Evolutionary conservation across 2,329 filamentous ascomycete species (phyloP), one percentile per base, ranked within the genome.

Genomic region (Anthostomella pinea): DNA sequence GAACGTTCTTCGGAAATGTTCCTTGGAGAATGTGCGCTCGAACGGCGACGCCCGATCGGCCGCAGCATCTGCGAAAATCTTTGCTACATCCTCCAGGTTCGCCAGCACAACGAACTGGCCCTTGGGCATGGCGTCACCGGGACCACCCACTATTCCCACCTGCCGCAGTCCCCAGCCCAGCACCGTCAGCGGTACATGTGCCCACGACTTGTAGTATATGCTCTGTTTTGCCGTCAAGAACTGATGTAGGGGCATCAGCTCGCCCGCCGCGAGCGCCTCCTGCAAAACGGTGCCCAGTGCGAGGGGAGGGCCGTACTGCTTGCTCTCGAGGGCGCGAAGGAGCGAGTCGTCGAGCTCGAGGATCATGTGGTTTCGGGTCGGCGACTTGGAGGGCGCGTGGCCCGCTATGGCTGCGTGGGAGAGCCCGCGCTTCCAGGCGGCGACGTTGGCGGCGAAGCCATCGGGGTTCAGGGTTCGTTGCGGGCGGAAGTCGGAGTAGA

Each of bases 401-500:
- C 87, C 88, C 13, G 74, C 75, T 44, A 78, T 71, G 1, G 82
- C 73, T 2, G 88, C 84, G 33, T 77, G 70, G n/a, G 78, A 73
- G 26, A 95, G 72, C 2, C 81, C 88, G 24, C 77, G 75, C 39
- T 83, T 79, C 89, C 89, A 95, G 34, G 87, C 86, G 6, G 75
- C 67, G 26, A 87, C 70, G 59, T 95, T 95, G 27, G 88, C 87
- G 14, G 72, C 67, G 67, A 88, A 95, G 53, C 87, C 88, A 60
- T 94, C 87, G 1, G 88, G 87, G 57, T 95, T 95, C 15, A 85
- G 78, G 24, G 75, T 78, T 52, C 75, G 75, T 50, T 91, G 87
- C 5, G 78, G 65, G 23, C 79, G 72, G 57, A 95, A 95, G 60
- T 95, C 89, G 30, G 88, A 90, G 66, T 94, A 95, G 29, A 95